Evolutionary conservation across 345 rosid genomes (phyloP).

Genomic region (Psidium guajava): DNA sequence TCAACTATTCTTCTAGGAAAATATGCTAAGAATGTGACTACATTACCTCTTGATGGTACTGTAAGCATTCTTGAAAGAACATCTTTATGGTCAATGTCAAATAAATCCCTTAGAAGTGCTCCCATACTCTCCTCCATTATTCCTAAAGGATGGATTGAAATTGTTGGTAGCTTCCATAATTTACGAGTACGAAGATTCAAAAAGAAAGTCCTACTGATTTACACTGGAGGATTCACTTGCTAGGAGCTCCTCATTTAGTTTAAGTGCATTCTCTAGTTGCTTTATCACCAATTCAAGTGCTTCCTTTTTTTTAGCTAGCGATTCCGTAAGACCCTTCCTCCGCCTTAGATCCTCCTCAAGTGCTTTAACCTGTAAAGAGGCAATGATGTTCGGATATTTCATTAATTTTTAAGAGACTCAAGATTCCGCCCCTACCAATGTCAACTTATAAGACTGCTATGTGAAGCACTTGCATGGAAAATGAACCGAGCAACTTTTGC

Average conservation of each 20-base stretch:
- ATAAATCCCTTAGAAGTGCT: slow-evolving; percentile 53
- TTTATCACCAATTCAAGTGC: slow-evolving; percentile 31
- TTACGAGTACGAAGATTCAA: slow-evolving; percentile 55
- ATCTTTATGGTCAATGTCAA: slow-evolving; percentile 56
- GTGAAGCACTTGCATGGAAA: background rate
- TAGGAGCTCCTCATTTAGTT: slow-evolving; percentile 56
- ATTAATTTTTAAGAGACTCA: background rate
- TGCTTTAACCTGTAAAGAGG: slow-evolving; percentile 32
- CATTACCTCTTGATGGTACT: slow-evolving; percentile 72
- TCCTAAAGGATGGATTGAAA: slow-evolving; percentile 50
- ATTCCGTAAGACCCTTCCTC: slow-evolving; percentile 51
- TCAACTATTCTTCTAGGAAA: background rate
- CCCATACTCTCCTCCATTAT: slow-evolving; percentile 78
- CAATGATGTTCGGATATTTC: background rate
- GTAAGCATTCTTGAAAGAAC: slow-evolving; percentile 56
- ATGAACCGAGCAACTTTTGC: background rate
- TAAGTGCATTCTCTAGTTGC: slow-evolving; percentile 56
- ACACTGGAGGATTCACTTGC: slow-evolving; percentile 23
- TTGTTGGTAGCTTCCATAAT: slow-evolving; percentile 48
- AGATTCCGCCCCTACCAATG: background rate
- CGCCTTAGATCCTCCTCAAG: slow-evolving; percentile 52
- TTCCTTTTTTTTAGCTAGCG: slow-evolving; percentile 39
- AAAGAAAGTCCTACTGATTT: slow-evolving; percentile 34
- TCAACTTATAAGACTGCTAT: background rate
- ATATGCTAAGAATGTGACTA: background rate